Evolutionary conservation across 352 stramenopile genomes (phyloP).

Genomic region (Phytophthora litchii): DNA sequence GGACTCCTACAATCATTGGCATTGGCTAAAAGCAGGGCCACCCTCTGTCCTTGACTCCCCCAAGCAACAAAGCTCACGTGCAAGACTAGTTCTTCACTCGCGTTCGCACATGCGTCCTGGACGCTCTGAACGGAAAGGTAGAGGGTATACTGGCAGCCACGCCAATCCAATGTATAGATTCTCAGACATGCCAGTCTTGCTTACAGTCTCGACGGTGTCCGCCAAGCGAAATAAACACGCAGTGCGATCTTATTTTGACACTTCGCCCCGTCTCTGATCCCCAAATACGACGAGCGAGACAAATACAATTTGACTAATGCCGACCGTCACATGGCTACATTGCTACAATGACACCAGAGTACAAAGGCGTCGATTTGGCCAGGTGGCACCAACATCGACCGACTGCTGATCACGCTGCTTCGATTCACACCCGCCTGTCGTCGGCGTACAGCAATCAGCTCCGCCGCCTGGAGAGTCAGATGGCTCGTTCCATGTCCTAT

Average conservation of each 20-base stretch:
- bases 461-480: neutral
- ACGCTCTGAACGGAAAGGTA: neutral
- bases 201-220: neutral
- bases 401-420: neutral
- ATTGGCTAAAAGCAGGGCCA: no score
- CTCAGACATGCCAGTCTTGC: neutral
- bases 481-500: constrained; percentile 2
- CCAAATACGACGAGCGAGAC: neutral
- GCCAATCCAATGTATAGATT: neutral
- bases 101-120: neutral
- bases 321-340: neutral
- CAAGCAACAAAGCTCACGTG: no score
- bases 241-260: neutral
- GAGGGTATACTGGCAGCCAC: neutral
- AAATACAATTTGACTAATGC: neutral
- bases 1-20: neutral
- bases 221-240: neutral
- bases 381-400: neutral
- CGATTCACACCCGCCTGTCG: neutral
- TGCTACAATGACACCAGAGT: no score
- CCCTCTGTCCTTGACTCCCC: no score
- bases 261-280: neutral
- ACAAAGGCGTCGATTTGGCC: neutral
- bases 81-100: no score
- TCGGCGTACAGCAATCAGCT: neutral